phyloP scores from a whole-genome alignment of 208 protist genomes.

The Crithidia mellificae region DNA sequence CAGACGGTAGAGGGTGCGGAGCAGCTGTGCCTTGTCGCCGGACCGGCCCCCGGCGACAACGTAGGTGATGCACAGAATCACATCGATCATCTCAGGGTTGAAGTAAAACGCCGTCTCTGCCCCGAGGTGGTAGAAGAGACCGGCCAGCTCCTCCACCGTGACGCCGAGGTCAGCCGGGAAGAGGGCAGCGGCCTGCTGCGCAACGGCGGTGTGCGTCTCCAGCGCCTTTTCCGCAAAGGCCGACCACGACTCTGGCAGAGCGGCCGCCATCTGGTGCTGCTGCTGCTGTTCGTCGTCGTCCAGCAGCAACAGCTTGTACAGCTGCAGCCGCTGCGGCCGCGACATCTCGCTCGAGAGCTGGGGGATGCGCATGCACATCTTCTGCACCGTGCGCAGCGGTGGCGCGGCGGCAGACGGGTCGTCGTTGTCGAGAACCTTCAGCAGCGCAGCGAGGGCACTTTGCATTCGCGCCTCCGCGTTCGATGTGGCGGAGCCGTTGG shows the following conservation, averaged over 20 bases:
- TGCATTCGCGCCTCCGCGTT: constrained; percentile 1
- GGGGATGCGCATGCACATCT: constrained; percentile 62
- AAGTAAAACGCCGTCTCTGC: constrained; percentile 48
- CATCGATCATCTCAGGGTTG: constrained; percentile 40
- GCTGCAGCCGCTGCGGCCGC: constrained; percentile 40
- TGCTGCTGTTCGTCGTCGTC: constrained; percentile 16
- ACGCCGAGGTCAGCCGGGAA: constrained; percentile 25
- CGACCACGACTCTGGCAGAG: constrained; percentile 8
- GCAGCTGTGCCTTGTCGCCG: constrained; percentile 21
- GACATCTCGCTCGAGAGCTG: constrained; percentile 48
- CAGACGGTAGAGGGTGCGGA: constrained; percentile 26
- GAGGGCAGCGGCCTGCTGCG: constrained; percentile 21
- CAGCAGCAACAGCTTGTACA: constrained; percentile 67
- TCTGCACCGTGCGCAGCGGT: constrained; percentile 45
- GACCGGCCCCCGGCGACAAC: constrained; percentile 30
- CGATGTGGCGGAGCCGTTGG: background rate
- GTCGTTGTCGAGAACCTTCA: constrained; percentile 25
- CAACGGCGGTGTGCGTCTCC: constrained; percentile 36
- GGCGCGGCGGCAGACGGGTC: background rate
- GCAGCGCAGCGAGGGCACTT: constrained; percentile 18
- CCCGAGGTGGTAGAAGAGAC: constrained; percentile 42
- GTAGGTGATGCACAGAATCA: constrained; percentile 45
- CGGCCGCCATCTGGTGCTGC: too few relatives aligned
- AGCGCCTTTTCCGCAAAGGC: constrained; percentile 32
- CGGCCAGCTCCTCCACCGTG: constrained; percentile 27